A percentile compares a stretch with the other conserved stretches of the same genome.
Evolutionary conservation across 78 protist genomes (phyloP).

Genomic region (Paulinella micropora): DNA sequence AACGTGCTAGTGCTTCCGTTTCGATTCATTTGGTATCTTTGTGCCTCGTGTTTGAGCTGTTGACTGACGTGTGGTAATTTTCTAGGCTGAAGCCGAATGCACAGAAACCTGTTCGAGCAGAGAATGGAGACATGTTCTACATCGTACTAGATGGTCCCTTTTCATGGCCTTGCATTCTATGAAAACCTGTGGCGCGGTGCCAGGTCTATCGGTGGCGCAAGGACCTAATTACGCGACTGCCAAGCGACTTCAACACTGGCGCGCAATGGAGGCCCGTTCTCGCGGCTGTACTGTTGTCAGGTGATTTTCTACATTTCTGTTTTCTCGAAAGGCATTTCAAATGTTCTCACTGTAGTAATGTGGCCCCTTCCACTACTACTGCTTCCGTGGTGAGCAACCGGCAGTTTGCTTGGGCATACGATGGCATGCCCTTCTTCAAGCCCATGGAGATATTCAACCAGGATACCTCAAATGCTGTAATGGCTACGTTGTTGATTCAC

Average conservation of each 20-base stretch:
- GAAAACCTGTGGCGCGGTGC: not conserved
- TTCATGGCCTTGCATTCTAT: not conserved
- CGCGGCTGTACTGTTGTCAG: constrained; percentile 1
- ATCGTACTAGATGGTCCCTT: not conserved
- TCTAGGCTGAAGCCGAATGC: not conserved
- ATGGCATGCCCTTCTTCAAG: constrained; percentile 30
- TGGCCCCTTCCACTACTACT: constrained; percentile 28
- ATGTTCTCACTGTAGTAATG: not conserved
- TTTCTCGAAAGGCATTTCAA: constrained; percentile 27
- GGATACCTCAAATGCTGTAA: constrained; percentile 40
- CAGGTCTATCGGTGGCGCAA: no score
- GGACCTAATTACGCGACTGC: constrained; percentile 61
- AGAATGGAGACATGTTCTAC: not conserved
- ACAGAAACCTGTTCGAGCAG: not conserved
- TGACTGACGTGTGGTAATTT: not conserved
- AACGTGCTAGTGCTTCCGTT: not conserved
- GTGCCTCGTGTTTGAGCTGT: not conserved
- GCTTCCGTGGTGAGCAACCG: constrained; percentile 35
- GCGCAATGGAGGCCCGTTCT: constrained; percentile 24
- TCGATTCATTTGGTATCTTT: not conserved
- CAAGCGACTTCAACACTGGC: constrained; percentile 56
- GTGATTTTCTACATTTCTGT: constrained; percentile 12
- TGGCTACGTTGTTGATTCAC: constrained; percentile 32
- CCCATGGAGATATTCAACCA: constrained; percentile 37
- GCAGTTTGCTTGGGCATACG: constrained; percentile 42